Percentiles rank a stretch among this genome's conserved stretches.
Evolutionary conservation across 176 grass and related monocot species (phyloP).

Genomic region (Metroxylon sagu): DNA sequence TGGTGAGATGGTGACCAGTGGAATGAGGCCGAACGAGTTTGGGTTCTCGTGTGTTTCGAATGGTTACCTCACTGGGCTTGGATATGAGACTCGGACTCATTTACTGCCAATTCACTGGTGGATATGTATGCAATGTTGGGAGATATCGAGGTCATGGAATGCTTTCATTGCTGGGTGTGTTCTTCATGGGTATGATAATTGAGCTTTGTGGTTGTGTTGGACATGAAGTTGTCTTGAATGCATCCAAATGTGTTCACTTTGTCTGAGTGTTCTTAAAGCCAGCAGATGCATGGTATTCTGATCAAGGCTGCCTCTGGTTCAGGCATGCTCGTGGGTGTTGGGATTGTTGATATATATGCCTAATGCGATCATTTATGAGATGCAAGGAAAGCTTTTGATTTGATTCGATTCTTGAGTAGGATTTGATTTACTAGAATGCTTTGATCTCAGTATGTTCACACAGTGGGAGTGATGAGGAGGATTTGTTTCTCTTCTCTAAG

Average conservation of each 20-base stretch:
- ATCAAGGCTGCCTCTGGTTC: slow-evolving; percentile 51
- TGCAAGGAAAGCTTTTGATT: slow-evolving; percentile 48
- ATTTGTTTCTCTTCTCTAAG: slow-evolving; percentile 39
- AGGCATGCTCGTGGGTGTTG: slow-evolving; percentile 51
- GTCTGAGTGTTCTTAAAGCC: slow-evolving; percentile 67
- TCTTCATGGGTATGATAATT: slow-evolving; percentile 51
- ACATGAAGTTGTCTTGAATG: slow-evolving; percentile 52
- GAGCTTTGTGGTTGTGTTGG: slow-evolving; percentile 38
- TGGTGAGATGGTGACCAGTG: slow-evolving; percentile 41
- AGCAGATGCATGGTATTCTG: slow-evolving; percentile 82
- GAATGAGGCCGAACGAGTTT: slow-evolving; percentile 51
- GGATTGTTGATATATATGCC: slow-evolving; percentile 70
- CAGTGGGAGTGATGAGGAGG: slow-evolving; percentile 37
- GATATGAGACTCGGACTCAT: slow-evolving; percentile 46
- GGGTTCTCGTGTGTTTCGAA: slow-evolving; percentile 67
- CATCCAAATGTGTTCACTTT: slow-evolving; percentile 57
- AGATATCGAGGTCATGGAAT: slow-evolving; percentile 56
- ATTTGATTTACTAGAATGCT: slow-evolving; percentile 70
- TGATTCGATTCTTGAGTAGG: slow-evolving; percentile 34
- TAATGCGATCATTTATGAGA: slow-evolving; percentile 41
- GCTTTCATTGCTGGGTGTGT: slow-evolving; percentile 68
- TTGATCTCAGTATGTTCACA: slow-evolving; percentile 66
- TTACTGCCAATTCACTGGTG: slow-evolving; percentile 60
- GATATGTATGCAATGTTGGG: slow-evolving; percentile 76
- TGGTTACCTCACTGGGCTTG: slow-evolving; percentile 36